Percentiles rank a stretch among this genome's conserved stretches.
Conservation (phyloP, 306 rosid species). For the Lathyrus sativus region DNA sequence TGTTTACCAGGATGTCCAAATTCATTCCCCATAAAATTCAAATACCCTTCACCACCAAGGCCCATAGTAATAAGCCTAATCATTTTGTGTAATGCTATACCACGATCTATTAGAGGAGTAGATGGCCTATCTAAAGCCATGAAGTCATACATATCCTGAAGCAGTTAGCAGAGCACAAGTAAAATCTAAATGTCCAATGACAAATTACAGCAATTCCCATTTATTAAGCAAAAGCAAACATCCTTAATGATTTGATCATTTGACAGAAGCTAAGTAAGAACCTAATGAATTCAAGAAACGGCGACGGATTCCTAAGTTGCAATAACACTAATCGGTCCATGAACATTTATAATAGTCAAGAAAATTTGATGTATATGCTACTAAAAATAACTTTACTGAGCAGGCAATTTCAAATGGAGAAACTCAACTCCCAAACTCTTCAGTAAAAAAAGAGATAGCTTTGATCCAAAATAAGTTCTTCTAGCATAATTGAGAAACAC, state of each 20-base stretch:
- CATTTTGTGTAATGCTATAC: slow-evolving; percentile 96
- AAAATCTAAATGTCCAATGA: slow-evolving; percentile 25
- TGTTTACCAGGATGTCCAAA: slow-evolving; percentile 96
- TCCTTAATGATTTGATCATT: slow-evolving; percentile 32
- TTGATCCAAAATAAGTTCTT: slow-evolving; percentile 24
- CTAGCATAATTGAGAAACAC: slow-evolving; percentile 29
- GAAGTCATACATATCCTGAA: slow-evolving; percentile 97
- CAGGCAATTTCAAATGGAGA: slow-evolving; percentile 29
- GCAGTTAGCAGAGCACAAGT: slow-evolving; percentile 29
- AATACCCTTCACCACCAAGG: slow-evolving; percentile 96
- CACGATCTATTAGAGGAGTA: slow-evolving; percentile 87
- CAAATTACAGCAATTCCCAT: slow-evolving; percentile 21
- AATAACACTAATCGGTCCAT: slow-evolving; percentile 28
- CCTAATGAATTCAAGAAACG: slow-evolving; percentile 25
- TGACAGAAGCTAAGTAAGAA: slow-evolving; percentile 29
- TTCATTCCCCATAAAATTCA: slow-evolving; percentile 99
- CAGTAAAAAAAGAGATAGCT: slow-evolving; percentile 4
- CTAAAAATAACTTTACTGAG: slow-evolving; percentile 27
- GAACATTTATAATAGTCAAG: slow-evolving; percentile 25
- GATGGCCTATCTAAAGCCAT: slow-evolving; percentile 91
- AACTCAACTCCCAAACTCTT: slow-evolving; percentile 10
- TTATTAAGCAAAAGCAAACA: slow-evolving; percentile 9
- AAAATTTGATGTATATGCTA: slow-evolving; percentile 25
- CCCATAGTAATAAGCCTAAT: slow-evolving; percentile 96
- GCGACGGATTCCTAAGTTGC: neutral